Evolutionary conservation across 2,329 filamentous ascomycete species (phyloP), one percentile per base, ranked within the genome.

Genomic region (Alternaria triticina): DNA sequence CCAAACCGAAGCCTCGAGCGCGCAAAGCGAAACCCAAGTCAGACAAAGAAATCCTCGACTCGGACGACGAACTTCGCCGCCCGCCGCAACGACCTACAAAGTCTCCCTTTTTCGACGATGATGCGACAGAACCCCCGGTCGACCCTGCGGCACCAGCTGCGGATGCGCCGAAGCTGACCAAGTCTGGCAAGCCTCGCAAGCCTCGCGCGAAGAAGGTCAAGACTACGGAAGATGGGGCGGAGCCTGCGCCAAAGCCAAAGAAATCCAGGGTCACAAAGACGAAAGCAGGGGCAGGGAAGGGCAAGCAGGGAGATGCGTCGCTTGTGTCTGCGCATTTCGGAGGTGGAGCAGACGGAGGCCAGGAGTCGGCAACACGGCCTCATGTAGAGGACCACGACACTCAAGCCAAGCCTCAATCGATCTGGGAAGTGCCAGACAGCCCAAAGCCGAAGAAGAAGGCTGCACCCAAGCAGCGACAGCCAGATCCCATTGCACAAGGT

Each of bases 151-250:
- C 15, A 8, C 64, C 62, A 33, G 23, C 51, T 43, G 57, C 56
- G 36, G 33, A 59, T 59, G 50, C 57, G 8, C 59, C 66, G 6
- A 67, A 68, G 54, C 57, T 72, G 45, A 63, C 69, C 9, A 76
- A 75, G 54, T 52, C 67, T 1, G 60, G 69, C 5, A 77, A 76
- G 59, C 67, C 74, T 46, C 68, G 74, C 44, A 78, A 78, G 54
- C 71, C 72, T 5, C 73, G 75, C 25, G 65, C 70, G 44, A 79
- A 75, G 67, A 77, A 78, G 64, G 65, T 67, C 27, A 68, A 68
- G 22, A 27, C 46, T 4, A 67, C 60, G 5, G 59, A 61, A n/a
- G 57, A 46, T 4, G 52, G 22, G 4, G 22, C 13, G 36, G 72
- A 68, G 15, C 50, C 67, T 55, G 67, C 67, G 25, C 54, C 64